Base-by-base conservation (phyloP, 2,329 filamentous ascomycete species). In the Chaetomiaceae sp. region DNA sequence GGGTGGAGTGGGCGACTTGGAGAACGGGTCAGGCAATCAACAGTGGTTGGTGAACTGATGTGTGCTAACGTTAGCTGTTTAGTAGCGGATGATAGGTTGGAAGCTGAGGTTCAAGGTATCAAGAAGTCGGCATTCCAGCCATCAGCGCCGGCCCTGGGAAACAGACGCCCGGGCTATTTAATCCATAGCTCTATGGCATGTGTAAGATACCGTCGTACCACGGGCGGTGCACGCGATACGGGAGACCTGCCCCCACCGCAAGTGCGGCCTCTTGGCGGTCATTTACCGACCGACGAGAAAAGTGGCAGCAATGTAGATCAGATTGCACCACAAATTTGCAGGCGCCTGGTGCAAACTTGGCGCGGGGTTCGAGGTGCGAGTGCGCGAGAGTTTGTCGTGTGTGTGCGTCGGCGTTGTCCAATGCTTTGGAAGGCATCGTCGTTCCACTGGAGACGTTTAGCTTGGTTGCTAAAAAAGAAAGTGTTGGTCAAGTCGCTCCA, bases 221-320 rank as follows among this genome's bases (percentile, higher is more conserved):
- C 34, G 36, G 21, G 45, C 25, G 25, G 25, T 5, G 5, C 25
- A 27, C 9, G 25, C n/a, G n/a, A n/a, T n/a, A n/a, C n/a, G n/a
- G n/a, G n/a, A n/a, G n/a, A n/a, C n/a, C n/a, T n/a, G n/a, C n/a
- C n/a, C n/a, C n/a, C 5, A 27, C 25, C 25, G 5, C 9, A 5
- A 9, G 25, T 27, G 25, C 13, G 23, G 9, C 29, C 18, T 44
- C 55, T 58, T 58, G 55, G 55, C 55, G 30, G 42, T n/a, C 33
- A 53, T 53, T 53, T 51, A 51, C 44, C 44, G 36, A 40, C 37
- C 20, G 38, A 40, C 21, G 13, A 36, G 51, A 45, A 49, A 49
- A 48, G 55, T 44, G 45, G 53, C 23, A 46, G 50, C 45, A 56
- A 58, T 58, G 56, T 48, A 42, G 53, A 58, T 58, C 56, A 52